Evolutionary conservation across 2,329 filamentous ascomycete species (phyloP).

Genomic region (Thyridium curvatum): DNA sequence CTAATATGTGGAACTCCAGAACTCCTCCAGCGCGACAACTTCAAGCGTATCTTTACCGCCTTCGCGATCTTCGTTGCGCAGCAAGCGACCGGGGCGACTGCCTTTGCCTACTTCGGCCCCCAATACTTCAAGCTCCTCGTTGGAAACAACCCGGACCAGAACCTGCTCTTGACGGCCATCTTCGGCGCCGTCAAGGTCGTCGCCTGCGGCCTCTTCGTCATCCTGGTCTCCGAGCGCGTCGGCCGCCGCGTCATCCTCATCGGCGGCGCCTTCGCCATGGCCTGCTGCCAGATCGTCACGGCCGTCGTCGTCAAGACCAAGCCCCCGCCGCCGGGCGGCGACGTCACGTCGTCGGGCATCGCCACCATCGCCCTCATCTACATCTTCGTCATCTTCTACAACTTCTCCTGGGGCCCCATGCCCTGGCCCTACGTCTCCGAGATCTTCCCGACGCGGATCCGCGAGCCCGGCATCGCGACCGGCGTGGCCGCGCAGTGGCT

Average conservation of each 20-base stretch:
- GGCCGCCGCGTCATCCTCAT: slow-evolving; percentile 34
- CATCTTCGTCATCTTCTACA: slow-evolving; percentile 45
- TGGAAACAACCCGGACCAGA: slow-evolving; percentile 29
- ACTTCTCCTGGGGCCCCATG: slow-evolving; percentile 42
- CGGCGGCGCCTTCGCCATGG: slow-evolving; percentile 35
- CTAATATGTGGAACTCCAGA: slow-evolving; percentile 19
- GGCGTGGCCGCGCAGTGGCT: slow-evolving; percentile 41
- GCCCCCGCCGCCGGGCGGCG: slow-evolving; percentile 19
- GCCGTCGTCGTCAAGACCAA: slow-evolving; percentile 35
- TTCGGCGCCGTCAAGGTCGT: slow-evolving; percentile 47
- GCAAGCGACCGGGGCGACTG: slow-evolving; percentile 47
- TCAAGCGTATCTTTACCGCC: slow-evolving; percentile 33
- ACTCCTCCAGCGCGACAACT: slow-evolving; percentile 36
- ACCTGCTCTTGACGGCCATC: slow-evolving; percentile 43
- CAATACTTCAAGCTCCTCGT: slow-evolving; percentile 48
- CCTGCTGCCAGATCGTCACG: slow-evolving; percentile 35
- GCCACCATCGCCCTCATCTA: slow-evolving; percentile 48
- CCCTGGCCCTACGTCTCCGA: slow-evolving; percentile 43
- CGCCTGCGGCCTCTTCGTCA: slow-evolving; percentile 42
- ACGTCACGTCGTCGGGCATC: slow-evolving; percentile 33
- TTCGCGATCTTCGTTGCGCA: slow-evolving; percentile 43
- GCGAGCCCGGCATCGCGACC: slow-evolving; percentile 38
- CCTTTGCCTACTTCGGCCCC: slow-evolving; percentile 47
- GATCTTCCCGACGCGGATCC: slow-evolving; percentile 42
- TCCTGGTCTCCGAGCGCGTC: slow-evolving; percentile 44